These are phyloP conservation scores for Monilinia fructigena DNA, from an alignment of 2,329 filamentous ascomycete genomes.

Conservation along the genomic window DNA sequence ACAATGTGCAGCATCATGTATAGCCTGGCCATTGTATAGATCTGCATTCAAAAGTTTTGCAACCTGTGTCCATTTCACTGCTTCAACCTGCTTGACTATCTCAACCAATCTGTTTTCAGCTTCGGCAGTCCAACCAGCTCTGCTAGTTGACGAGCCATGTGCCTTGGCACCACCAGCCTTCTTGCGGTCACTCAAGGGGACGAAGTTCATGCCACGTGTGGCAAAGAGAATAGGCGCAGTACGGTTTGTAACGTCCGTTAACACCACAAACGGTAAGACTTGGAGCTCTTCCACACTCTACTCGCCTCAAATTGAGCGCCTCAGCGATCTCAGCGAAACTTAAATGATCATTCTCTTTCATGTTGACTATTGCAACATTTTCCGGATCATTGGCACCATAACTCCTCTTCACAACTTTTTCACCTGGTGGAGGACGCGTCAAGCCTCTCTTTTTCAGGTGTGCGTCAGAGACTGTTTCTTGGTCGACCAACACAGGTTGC, in stretches of 20 bases:
- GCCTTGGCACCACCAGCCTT: conserved; percentile 17
- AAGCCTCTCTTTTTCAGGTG: conserved; percentile 34
- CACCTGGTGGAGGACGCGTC: conserved; percentile 22
- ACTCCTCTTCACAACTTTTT: conserved; percentile 32
- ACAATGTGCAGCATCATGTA: conserved; percentile 16
- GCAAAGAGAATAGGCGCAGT: conserved; percentile 39
- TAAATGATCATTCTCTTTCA: conserved; percentile 31
- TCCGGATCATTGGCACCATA: conserved; percentile 39
- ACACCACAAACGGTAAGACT: conserved; percentile 32
- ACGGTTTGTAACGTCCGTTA: conserved; percentile 38
- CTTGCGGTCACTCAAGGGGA: conserved; percentile 30
- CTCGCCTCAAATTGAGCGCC: conserved; percentile 31
- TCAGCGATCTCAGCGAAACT: conserved; percentile 33
- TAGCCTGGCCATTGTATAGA: background rate
- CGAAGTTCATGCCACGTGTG: conserved; percentile 32
- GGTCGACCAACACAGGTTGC: conserved; percentile 26
- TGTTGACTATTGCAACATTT: conserved; percentile 38
- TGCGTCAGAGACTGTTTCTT: conserved; percentile 31
- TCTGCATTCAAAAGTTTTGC: conserved; percentile 23
- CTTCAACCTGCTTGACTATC: conserved; percentile 27
- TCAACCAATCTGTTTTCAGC: conserved; percentile 30
- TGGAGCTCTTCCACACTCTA: conserved; percentile 28
- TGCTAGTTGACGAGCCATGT: conserved; percentile 5
- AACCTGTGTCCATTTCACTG: conserved; percentile 32
- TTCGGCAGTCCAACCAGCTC: conserved; percentile 28